Evolutionary conservation across 176 grass and related monocot species (phyloP).

Genomic region (Otatea glauca): DNA sequence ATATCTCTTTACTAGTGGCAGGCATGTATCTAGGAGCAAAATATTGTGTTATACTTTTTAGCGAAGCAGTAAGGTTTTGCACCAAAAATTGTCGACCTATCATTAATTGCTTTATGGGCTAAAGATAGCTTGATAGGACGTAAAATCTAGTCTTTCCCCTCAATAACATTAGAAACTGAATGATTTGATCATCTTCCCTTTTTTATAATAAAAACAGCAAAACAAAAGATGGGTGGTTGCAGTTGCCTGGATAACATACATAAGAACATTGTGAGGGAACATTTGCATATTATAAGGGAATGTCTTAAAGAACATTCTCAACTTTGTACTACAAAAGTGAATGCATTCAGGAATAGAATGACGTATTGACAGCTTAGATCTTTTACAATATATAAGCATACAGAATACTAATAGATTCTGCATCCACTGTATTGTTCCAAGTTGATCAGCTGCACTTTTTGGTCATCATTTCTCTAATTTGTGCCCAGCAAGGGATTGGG

Average conservation of each 20-base stretch:
- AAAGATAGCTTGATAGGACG: not conserved
- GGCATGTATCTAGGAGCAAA: not conserved
- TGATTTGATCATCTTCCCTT: not conserved
- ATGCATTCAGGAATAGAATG: slow-evolving; percentile 2
- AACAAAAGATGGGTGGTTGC: slow-evolving; percentile 19
- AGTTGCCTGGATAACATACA: slow-evolving; percentile 37
- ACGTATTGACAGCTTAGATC: not conserved
- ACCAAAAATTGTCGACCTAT: not conserved
- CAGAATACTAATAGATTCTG: slow-evolving; percentile 1
- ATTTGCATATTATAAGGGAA: slow-evolving; percentile 17
- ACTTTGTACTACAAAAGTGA: slow-evolving; percentile 6
- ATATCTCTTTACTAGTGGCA: not conserved
- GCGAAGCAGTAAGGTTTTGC: not conserved
- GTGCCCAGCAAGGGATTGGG: not conserved
- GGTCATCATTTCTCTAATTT: not conserved
- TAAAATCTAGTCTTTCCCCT: not conserved
- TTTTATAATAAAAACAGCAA: slow-evolving; percentile 24
- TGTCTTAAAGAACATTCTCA: slow-evolving; percentile 16
- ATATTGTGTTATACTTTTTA: slow-evolving; percentile 6
- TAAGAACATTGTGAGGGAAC: slow-evolving; percentile 20
- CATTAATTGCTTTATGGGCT: not conserved
- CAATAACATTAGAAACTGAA: not conserved
- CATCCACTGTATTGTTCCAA: slow-evolving; percentile 6
- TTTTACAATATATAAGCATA: not conserved
- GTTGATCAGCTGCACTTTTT: not conserved